Conservation (phyloP, 2,329 filamentous ascomycete genomes). For the Lecanicillium sp. region DNA sequence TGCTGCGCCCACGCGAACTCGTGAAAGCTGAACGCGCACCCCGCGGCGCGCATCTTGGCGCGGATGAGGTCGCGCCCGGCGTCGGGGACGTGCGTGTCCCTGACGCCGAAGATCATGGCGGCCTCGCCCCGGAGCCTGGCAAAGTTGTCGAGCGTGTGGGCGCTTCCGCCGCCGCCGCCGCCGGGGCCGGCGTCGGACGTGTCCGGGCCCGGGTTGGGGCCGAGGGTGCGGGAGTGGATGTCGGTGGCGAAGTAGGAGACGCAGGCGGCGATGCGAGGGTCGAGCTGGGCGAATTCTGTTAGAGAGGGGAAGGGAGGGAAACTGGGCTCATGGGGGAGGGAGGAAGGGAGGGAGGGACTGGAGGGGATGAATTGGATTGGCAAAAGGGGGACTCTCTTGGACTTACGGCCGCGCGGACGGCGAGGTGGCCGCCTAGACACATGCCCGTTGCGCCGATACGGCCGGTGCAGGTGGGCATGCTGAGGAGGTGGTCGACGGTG, state of each 20-base stretch:
- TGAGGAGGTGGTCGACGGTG: conserved; percentile 64
- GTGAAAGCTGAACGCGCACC: conserved; percentile 72
- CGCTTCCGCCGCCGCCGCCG: conserved; percentile 29
- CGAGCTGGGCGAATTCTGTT: conserved; percentile 45
- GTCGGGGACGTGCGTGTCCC: conserved; percentile 83
- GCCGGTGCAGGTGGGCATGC: conserved; percentile 72
- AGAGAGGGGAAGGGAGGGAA: background rate
- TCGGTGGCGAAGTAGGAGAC: conserved; percentile 93
- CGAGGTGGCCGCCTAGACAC: conserved; percentile 89
- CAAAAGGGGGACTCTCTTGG: background rate
- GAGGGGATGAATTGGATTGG: background rate
- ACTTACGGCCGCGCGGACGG: conserved; percentile 51
- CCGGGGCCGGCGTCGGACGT: conserved; percentile 31
- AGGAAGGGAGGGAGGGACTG: background rate
- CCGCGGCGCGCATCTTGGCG: conserved; percentile 70
- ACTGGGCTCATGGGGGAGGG: background rate
- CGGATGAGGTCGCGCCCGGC: conserved; percentile 78
- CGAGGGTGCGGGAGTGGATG: conserved; percentile 74
- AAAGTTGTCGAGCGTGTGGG: conserved; percentile 49
- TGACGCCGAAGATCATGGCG: conserved; percentile 85
- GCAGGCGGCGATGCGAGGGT: conserved; percentile 67
- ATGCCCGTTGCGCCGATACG: conserved; percentile 76
- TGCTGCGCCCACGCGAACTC: conserved; percentile 93
- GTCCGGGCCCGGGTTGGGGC: conserved; percentile 48
- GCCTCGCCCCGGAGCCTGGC: conserved; percentile 73